Evolutionary conservation across 2,329 filamentous ascomycete genomes (phyloP).

Genomic region (Decorospora gaudefroyi): DNA sequence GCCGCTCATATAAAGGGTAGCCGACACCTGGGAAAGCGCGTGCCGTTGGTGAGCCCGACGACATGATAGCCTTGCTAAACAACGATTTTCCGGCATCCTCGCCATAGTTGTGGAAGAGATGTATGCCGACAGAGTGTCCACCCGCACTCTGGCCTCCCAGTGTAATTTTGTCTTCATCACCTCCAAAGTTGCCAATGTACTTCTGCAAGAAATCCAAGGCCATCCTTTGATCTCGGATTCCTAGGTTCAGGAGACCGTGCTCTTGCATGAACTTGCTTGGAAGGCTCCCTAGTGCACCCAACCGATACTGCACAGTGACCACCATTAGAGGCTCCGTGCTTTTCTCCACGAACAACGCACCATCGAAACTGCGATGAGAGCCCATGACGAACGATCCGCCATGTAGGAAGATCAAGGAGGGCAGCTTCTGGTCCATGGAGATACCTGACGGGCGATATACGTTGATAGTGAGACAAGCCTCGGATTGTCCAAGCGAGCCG

Average conservation of each 20-base stretch:
- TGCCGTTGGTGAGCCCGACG: conserved; percentile 44
- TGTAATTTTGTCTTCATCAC: conserved; percentile 48
- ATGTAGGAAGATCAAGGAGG: conserved; percentile 40
- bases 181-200: conserved; percentile 47
- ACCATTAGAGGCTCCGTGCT: conserved; percentile 41
- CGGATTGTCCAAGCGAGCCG: conserved; percentile 29
- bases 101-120: conserved; percentile 47
- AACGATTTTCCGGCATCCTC: conserved; percentile 35
- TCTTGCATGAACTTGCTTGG: conserved; percentile 43
- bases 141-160: conserved; percentile 51
- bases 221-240: conserved; percentile 37
- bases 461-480: conserved; percentile 44
- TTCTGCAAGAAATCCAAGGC: conserved; percentile 48
- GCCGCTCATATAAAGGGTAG: conserved; percentile 37
- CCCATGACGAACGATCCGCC: conserved; percentile 41
- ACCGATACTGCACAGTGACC: conserved; percentile 43
- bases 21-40: conserved; percentile 43
- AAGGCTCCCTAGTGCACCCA: conserved; percentile 42
- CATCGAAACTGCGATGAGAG: conserved; percentile 41
- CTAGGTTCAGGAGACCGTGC: conserved; percentile 42
- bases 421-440: conserved; percentile 35
- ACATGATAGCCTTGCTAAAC: conserved; percentile 42
- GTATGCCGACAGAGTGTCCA: conserved; percentile 44
- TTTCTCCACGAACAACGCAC: conserved; percentile 40
- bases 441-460: conserved; percentile 38